Evolutionary conservation across 2,329 filamentous ascomycete genomes (phyloP).

Genomic region (Pseudofabraea citricarpa): DNA sequence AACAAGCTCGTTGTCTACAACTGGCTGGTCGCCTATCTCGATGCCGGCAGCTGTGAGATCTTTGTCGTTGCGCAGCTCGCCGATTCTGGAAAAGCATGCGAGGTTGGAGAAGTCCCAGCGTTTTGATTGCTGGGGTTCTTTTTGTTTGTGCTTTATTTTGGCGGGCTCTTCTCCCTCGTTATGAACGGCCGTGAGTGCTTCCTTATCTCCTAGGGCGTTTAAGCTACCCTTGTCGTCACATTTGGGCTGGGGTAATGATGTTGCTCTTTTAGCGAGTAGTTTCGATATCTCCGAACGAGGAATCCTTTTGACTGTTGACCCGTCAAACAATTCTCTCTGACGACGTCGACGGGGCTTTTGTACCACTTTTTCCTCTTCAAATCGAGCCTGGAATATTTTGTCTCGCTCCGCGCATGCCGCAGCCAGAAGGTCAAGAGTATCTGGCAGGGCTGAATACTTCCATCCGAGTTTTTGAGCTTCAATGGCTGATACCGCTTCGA

Average conservation of each 20-base stretch:
- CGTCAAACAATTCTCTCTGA: conserved; percentile 10
- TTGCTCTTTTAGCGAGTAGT: conserved; percentile 9
- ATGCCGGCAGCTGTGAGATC: conserved; percentile 21
- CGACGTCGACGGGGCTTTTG: too few species aligned
- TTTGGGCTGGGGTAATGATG: background rate
- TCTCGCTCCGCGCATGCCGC: conserved; percentile 16
- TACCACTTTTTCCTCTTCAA: conserved; percentile 1
- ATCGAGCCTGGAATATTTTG: conserved; percentile 8
- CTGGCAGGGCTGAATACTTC: conserved; percentile 11
- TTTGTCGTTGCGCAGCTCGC: conserved; percentile 22
- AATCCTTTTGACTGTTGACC: conserved; percentile 11
- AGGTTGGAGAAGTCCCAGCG: conserved; percentile 21
- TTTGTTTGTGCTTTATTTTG: background rate
- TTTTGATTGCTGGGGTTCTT: background rate
- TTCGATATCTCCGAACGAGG: conserved; percentile 11
- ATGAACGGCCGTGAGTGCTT: too few species aligned
- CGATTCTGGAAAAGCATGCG: conserved; percentile 16
- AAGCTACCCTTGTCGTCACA: too few species aligned
- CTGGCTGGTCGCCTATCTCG: conserved; percentile 10
- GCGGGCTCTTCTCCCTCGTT: too few species aligned
- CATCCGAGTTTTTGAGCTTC: conserved; percentile 17
- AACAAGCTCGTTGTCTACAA: conserved; percentile 16
- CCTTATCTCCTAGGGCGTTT: too few species aligned
- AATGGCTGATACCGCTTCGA: conserved; percentile 6
- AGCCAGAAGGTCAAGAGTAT: conserved; percentile 15